These are phyloP conservation scores for Sporormia fimetaria DNA, from an alignment of 495 filamentous ascomycete genomes.

Conservation along the genomic window DNA sequence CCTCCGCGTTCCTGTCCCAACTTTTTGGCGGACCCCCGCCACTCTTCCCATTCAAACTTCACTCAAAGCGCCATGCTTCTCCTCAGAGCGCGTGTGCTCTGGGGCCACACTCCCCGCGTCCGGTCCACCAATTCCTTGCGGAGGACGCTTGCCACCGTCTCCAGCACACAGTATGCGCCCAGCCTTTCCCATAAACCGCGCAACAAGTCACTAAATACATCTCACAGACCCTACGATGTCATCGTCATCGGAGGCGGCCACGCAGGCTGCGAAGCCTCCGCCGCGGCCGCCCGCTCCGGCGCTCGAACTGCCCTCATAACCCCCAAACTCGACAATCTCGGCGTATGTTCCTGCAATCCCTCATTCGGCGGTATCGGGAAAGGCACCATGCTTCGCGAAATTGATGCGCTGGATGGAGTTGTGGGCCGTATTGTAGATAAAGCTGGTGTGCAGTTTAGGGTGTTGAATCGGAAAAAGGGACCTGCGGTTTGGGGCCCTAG, in stretches of 20 bases:
- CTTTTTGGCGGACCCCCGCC: constrained; percentile 3
- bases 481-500: constrained; percentile 94
- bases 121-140: constrained; percentile 24
- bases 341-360: constrained; percentile 95
- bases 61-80: constrained; percentile 13
- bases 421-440: constrained; percentile 85
- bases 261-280: constrained; percentile 86
- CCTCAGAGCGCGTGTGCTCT: constrained; percentile 24
- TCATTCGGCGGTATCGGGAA: constrained; percentile 98
- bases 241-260: constrained; percentile 93
- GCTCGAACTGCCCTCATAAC: constrained; percentile 86
- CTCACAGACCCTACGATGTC: constrained; percentile 68
- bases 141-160: constrained; percentile 30
- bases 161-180: constrained; percentile 17
- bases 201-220: constrained; percentile 9
- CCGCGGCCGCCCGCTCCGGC: constrained; percentile 82
- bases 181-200: background rate
- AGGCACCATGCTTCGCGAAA: constrained; percentile 88
- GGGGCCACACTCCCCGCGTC: constrained; percentile 36
- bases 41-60: background rate
- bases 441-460: constrained; percentile 80
- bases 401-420: constrained; percentile 90
- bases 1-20: constrained; percentile 16
- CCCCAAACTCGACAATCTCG: constrained; percentile 75
- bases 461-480: constrained; percentile 80